Evolutionary conservation across 176 grass and related monocot genomes (phyloP).

Genomic region (Carex myosuroides): DNA sequence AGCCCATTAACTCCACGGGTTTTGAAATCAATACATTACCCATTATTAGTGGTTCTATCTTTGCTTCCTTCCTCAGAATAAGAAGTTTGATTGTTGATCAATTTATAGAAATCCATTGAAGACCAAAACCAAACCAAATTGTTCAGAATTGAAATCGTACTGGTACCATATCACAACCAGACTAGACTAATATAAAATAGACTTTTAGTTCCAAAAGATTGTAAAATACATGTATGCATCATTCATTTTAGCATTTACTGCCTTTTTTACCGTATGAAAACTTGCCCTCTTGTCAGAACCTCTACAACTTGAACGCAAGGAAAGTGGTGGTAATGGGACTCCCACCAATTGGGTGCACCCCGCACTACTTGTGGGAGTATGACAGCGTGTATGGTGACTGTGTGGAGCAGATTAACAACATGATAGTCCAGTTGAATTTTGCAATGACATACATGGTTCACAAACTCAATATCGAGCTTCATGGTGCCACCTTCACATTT

Average conservation of each 20-base stretch:
- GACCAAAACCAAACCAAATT: not conserved
- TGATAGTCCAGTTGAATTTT: slow-evolving; percentile 67
- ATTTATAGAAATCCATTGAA: not conserved
- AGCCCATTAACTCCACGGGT: not conserved
- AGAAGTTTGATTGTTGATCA: not conserved
- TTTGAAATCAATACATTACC: not conserved
- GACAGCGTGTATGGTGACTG: slow-evolving; percentile 63
- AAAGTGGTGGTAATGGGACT: slow-evolving; percentile 66
- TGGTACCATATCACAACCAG: not conserved
- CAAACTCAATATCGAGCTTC: slow-evolving; percentile 52
- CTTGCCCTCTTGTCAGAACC: slow-evolving; percentile 35
- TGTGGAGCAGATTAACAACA: slow-evolving; percentile 55
- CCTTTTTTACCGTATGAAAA: not conserved
- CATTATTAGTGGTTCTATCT: not conserved
- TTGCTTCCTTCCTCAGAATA: not conserved
- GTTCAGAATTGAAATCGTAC: not conserved
- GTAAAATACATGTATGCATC: not conserved
- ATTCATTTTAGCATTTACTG: not conserved
- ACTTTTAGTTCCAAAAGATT: not conserved
- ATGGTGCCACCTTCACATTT: slow-evolving; percentile 48
- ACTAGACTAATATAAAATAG: not conserved
- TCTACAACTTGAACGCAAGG: slow-evolving; percentile 62
- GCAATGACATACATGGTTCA: slow-evolving; percentile 53
- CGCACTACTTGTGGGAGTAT: slow-evolving; percentile 70
- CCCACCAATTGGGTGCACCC: slow-evolving; percentile 62